phyloP scores from a whole-genome alignment of 2,329 filamentous ascomycete species.

The Geosmithia morbida region DNA sequence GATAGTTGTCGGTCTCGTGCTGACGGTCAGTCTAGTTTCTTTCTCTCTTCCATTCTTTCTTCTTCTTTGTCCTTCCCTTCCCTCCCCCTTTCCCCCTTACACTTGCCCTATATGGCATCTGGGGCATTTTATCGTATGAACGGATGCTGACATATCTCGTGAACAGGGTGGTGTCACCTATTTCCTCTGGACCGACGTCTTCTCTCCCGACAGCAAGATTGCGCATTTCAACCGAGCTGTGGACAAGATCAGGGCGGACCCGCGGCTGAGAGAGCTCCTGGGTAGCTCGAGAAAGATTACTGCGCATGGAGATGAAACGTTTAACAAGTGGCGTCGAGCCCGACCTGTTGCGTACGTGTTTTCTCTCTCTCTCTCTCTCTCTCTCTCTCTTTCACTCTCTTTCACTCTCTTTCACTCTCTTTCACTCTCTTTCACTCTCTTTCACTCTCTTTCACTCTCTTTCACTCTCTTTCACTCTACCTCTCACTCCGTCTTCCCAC shows the following conservation, averaged over 20 bases:
- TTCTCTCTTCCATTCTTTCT: not conserved
- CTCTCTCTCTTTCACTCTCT: too few relatives aligned
- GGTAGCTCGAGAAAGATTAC: slow-evolving; percentile 56
- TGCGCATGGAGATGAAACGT: slow-evolving; percentile 69
- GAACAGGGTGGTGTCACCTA: slow-evolving; percentile 62
- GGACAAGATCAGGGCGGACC: slow-evolving; percentile 59
- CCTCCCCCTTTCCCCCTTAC: too few relatives aligned
- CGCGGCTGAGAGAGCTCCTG: slow-evolving; percentile 56
- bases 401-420: too few relatives aligned
- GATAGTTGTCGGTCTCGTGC: slow-evolving; percentile 56
- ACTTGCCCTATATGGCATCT: too few relatives aligned
- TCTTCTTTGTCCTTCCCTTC: too few relatives aligned
- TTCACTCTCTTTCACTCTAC: too few relatives aligned
- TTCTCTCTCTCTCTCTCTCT: too few relatives aligned
- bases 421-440: too few relatives aligned
- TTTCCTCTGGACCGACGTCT: slow-evolving; percentile 68
- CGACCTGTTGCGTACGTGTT: slow-evolving; percentile 51
- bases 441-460: too few relatives aligned
- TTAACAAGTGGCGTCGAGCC: slow-evolving; percentile 64
- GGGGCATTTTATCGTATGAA: too few relatives aligned
- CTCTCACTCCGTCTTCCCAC: too few relatives aligned
- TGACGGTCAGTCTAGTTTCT: slow-evolving; percentile 47
- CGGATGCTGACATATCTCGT: not conserved
- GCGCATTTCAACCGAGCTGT: slow-evolving; percentile 81
- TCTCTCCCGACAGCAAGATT: slow-evolving; percentile 73